Evolutionary conservation across 345 rosid species (phyloP).

Genomic region (Sapria himalayana): DNA sequence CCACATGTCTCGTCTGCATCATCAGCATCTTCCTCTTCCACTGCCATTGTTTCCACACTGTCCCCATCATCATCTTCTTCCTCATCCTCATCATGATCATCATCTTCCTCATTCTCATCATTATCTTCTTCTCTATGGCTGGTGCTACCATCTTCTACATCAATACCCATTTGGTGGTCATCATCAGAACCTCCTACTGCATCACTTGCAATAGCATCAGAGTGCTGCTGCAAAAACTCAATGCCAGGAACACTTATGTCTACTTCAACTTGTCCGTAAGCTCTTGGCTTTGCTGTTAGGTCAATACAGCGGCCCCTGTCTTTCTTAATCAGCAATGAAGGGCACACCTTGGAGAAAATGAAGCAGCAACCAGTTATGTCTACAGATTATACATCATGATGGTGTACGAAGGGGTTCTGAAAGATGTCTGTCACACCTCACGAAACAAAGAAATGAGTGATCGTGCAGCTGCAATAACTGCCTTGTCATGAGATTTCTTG

Average conservation of each 20-base stretch:
- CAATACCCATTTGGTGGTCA: slow-evolving; percentile 1
- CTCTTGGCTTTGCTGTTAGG: slow-evolving; percentile 61
- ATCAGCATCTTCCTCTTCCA: slow-evolving; percentile 14
- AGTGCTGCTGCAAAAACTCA: slow-evolving; percentile 33
- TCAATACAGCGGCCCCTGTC: slow-evolving; percentile 78
- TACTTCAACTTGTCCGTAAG: slow-evolving; percentile 55
- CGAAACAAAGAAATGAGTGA: slow-evolving; percentile 79
- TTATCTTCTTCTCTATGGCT: slow-evolving; percentile 16
- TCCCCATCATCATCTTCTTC: slow-evolving; percentile 11
- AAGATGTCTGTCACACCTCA: slow-evolving; percentile 38
- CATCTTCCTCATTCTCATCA: slow-evolving; percentile 11
- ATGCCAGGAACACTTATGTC: slow-evolving; percentile 44
- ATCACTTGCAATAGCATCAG: slow-evolving; percentile 16
- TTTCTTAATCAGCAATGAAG: slow-evolving; percentile 74
- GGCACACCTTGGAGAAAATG: slow-evolving; percentile 40
- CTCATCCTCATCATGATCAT: slow-evolving; percentile 7
- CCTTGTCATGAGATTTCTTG: slow-evolving; percentile 79
- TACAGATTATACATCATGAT: neutral
- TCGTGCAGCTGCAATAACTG: slow-evolving; percentile 68
- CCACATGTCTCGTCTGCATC: neutral
- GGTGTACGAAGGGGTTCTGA: neutral
- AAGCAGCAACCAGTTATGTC: neutral
- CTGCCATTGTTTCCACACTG: neutral
- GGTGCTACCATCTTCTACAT: slow-evolving; percentile 11
- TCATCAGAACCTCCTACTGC: slow-evolving; percentile 18